These are phyloP conservation scores for Trichoderma gamsii DNA, from an alignment of 495 filamentous ascomycete species.

Conservation along the genomic window DNA sequence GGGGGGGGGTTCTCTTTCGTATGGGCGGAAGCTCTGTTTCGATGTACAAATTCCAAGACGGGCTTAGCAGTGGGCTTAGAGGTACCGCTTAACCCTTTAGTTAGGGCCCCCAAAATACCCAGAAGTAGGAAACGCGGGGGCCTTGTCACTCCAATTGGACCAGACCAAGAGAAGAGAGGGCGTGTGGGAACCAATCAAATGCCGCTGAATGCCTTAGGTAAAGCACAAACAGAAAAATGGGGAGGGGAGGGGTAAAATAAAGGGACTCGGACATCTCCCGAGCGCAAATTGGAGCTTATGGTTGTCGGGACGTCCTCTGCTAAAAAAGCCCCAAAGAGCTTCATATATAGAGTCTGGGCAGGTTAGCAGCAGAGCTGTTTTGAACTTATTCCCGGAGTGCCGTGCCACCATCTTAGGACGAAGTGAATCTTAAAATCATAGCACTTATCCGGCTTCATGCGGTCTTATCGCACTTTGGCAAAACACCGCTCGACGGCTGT, in stretches of 20 bases:
- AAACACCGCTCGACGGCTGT: too few relatives aligned
- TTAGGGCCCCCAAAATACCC: background rate
- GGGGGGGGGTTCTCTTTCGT: background rate
- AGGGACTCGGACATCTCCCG: constrained; percentile 10
- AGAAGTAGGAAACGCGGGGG: constrained; percentile 4
- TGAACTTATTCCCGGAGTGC: too few relatives aligned
- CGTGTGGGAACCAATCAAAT: background rate
- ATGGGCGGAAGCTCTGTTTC: background rate
- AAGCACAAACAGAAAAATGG: background rate
- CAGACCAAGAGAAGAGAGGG: background rate
- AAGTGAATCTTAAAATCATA: too few relatives aligned
- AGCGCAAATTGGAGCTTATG: constrained; percentile 12
- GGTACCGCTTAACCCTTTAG: background rate
- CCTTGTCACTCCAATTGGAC: background rate
- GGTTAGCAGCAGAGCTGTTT: too few relatives aligned
- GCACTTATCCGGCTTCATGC: too few relatives aligned
- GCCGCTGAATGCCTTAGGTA: background rate
- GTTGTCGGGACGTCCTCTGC: background rate
- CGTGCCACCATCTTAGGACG: too few relatives aligned
- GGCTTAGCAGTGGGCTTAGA: background rate
- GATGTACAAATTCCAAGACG: background rate
- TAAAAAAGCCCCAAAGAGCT: too few relatives aligned
- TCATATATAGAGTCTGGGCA: too few relatives aligned
- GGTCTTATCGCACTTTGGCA: too few relatives aligned
- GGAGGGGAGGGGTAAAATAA: background rate